Percentiles rank a stretch among this genome's conserved stretches.
Evolutionary conservation across 345 rosid genomes (phyloP).

Genomic region (Isatis tinctoria): DNA sequence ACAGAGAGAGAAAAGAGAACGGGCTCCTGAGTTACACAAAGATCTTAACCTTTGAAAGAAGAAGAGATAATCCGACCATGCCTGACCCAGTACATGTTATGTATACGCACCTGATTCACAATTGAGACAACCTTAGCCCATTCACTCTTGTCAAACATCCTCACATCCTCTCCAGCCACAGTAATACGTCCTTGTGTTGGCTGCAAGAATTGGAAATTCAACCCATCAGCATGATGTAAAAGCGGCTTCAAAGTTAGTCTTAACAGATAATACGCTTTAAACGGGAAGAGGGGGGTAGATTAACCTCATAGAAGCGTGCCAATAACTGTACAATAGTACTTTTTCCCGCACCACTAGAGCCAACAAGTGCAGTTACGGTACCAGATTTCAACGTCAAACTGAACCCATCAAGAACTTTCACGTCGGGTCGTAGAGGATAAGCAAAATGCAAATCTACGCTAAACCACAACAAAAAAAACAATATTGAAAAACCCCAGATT

Average conservation of each 20-base stretch:
- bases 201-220: slow-evolving; percentile 42
- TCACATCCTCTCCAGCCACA: slow-evolving; percentile 84
- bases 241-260: background rate
- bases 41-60: background rate
- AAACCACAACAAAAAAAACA: slow-evolving; percentile 25
- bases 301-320: slow-evolving; percentile 94
- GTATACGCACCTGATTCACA: slow-evolving; percentile 73
- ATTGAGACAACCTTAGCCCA: slow-evolving; percentile 90
- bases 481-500: background rate
- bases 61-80: background rate
- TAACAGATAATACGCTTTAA: background rate
- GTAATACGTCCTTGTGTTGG: slow-evolving; percentile 86
- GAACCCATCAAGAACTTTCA: slow-evolving; percentile 67
- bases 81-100: background rate
- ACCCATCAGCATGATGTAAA: slow-evolving; percentile 5
- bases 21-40: slow-evolving; percentile 61
- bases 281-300: background rate
- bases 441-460: slow-evolving; percentile 79
- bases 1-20: slow-evolving; percentile 88
- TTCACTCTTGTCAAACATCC: slow-evolving; percentile 86
- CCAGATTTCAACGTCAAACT: slow-evolving; percentile 68
- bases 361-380: slow-evolving; percentile 90
- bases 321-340: slow-evolving; percentile 91
- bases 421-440: slow-evolving; percentile 83
- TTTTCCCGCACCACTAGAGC: slow-evolving; percentile 96